Base-by-base conservation (phyloP, 129 eudicot genomes). In the Ambrosia trifida region DNA sequence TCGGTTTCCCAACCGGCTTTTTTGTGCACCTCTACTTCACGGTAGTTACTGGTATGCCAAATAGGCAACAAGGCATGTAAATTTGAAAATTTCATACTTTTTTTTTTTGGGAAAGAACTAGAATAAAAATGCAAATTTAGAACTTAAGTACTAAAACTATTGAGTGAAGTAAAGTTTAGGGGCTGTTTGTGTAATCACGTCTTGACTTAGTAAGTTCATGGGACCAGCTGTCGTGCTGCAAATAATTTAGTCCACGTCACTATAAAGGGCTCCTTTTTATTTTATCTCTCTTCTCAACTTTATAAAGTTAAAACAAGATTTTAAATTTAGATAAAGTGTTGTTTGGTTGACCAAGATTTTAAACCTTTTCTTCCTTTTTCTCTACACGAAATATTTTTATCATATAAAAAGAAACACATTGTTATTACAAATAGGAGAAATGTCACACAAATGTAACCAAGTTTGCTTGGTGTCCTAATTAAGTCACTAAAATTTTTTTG, bases 141-240 rank as follows among this genome's bases (percentile, higher is more conserved):
- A 50, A 50, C 57, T 1, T 16, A 2, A 50, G 31, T 20, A 9
- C 32, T 20, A 54, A 54, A 19, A 4, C 14, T 54, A 6, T 20
- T 11, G 19, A 19, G 3, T 19, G 61, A 19, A 13, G 32, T 54
- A 20, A 8, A 54, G 32, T 20, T 54, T 2, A 54, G 35, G 61
- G 61, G 61, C 14, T 20, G 33, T 8, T 54, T 19, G 32, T 20
- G 61, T 3, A 54, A 54, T 54, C 14, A 54, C 32, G 13, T 54
- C 6, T 20, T 54, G 61, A 54, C 61, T 19, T 54, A 19, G 19
- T 10, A 19, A 54, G 13, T 20, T 12, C 61, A 54, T 19, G 61
- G 61, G 33, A 54, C 61, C 61, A 54, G 10, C 6, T 54, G 33
- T 54, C 61, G n/a, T 54, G 24, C 59, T 52, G 18, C 59, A 9